Evolutionary conservation across 352 stramenopile genomes (phyloP).

Genomic region (Phytophthora macrochlamydospora): DNA sequence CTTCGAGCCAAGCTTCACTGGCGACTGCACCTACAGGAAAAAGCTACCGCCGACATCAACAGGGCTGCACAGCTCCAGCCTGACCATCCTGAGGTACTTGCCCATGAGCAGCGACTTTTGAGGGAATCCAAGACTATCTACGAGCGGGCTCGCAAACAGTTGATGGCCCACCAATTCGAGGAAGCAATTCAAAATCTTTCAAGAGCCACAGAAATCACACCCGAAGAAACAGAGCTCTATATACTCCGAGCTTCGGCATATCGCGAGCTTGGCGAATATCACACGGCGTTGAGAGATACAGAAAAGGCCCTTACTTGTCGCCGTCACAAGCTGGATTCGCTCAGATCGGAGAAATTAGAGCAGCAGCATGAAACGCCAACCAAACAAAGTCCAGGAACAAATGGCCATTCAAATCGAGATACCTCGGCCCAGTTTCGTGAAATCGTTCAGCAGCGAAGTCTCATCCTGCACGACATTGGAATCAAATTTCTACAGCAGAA

Average conservation of each 20-base stretch:
- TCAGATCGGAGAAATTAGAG: constrained; percentile 16
- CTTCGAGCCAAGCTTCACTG: constrained; percentile 83
- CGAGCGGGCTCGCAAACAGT: constrained; percentile 56
- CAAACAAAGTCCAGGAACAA: constrained; percentile 11
- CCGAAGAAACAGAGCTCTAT: constrained; percentile 73
- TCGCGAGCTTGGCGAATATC: constrained; percentile 63
- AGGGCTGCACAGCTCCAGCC: constrained; percentile 58
- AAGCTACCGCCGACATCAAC: constrained; percentile 69
- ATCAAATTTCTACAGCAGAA: constrained; percentile 56
- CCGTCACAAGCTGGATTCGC: constrained; percentile 24
- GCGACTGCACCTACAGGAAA: constrained; percentile 78
- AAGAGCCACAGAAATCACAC: constrained; percentile 68
- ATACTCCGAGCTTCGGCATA: constrained; percentile 69
- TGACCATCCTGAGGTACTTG: constrained; percentile 74
- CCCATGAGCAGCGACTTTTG: constrained; percentile 66
- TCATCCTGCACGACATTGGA: constrained; percentile 81
- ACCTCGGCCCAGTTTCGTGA: constrained; percentile 60
- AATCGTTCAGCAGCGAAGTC: constrained; percentile 68
- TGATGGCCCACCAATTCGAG: constrained; percentile 55
- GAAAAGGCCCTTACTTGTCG: constrained; percentile 68
- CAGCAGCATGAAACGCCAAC: not conserved
- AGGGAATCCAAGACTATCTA: constrained; percentile 79
- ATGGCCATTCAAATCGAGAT: constrained; percentile 31
- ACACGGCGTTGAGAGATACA: constrained; percentile 61
- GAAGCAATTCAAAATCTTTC: constrained; percentile 72